Conservation (phyloP, 2,329 filamentous ascomycete genomes). For the Nemania sp. region DNA sequence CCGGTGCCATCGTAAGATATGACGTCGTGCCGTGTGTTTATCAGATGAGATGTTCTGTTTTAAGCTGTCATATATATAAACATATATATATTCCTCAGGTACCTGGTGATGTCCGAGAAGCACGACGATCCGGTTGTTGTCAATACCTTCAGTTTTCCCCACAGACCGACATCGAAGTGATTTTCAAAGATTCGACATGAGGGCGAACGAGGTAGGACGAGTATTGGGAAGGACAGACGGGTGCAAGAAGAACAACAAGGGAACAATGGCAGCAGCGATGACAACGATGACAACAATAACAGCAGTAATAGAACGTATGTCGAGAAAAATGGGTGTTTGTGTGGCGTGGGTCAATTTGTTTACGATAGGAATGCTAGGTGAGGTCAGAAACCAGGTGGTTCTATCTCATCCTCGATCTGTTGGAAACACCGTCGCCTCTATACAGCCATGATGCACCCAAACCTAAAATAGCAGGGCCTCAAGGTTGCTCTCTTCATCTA, state of each 20-base stretch:
- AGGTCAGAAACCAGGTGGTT: slow-evolving; percentile 10
- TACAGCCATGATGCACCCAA: slow-evolving; percentile 5
- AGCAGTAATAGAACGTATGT: neutral
- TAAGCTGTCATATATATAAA: neutral
- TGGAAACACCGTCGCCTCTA: slow-evolving; percentile 15
- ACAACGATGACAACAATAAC: neutral
- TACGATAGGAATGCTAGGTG: slow-evolving; percentile 11
- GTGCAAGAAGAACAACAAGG: neutral
- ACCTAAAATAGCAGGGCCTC: neutral
- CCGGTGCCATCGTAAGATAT: slow-evolving; percentile 37
- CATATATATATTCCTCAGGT: neutral
- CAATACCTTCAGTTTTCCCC: slow-evolving; percentile 9
- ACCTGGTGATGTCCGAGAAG: neutral
- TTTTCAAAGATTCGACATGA: slow-evolving; percentile 21
- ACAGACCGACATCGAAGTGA: slow-evolving; percentile 9
- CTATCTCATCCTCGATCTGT: slow-evolving; percentile 10
- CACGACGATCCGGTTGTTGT: slow-evolving; percentile 2
- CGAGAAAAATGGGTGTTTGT: slow-evolving; percentile 6
- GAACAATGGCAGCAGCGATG: neutral
- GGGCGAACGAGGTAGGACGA: neutral
- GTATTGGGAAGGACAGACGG: neutral
- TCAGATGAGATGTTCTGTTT: slow-evolving; percentile 9
- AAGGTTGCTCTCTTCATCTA: slow-evolving; percentile 1
- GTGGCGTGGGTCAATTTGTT: slow-evolving; percentile 11
- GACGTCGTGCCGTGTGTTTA: slow-evolving; percentile 34